Percentiles rank a stretch among this genome's conserved stretches.
These are phyloP conservation scores for Chalciporus sp. DNA, from an alignment of 1,284 basidiomycete species.

Conservation along the genomic window DNA sequence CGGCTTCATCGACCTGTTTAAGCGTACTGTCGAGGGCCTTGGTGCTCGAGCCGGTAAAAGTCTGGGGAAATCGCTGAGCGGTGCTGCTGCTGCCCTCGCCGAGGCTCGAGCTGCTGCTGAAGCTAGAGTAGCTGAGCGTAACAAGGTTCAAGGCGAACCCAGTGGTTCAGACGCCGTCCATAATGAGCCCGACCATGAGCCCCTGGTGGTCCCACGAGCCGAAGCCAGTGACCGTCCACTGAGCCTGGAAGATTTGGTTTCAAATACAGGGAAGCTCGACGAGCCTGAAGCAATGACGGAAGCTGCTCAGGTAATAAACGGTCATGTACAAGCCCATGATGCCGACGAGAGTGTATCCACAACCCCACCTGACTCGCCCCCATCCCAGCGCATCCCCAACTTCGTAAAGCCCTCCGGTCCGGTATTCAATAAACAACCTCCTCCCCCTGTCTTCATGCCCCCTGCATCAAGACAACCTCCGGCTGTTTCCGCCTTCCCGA, in stretches of 20 bases:
- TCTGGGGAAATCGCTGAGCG: constrained; percentile 62
- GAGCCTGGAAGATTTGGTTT: constrained; percentile 31
- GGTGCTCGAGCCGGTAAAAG: constrained; percentile 65
- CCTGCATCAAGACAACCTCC: constrained; percentile 29
- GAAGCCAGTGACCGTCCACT: constrained; percentile 17
- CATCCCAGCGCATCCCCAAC: constrained; percentile 33
- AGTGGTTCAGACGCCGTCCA: constrained; percentile 27
- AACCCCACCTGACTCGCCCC: constrained; percentile 62
- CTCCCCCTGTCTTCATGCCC: constrained; percentile 57
- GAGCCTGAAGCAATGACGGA: constrained; percentile 2
- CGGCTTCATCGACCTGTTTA: constrained; percentile 62
- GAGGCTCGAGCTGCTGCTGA: constrained; percentile 73
- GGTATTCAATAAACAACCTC: constrained; percentile 56
- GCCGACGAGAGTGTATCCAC: constrained; percentile 46
- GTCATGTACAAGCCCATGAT: background rate
- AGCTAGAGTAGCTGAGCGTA: constrained; percentile 64
- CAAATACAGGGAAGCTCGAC: background rate
- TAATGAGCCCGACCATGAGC: constrained; percentile 5
- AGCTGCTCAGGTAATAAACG: background rate
- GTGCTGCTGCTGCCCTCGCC: constrained; percentile 62
- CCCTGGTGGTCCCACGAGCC: constrained; percentile 10
- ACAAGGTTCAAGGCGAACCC: constrained; percentile 47
- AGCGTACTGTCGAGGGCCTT: constrained; percentile 66
- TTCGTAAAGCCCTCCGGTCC: constrained; percentile 43
- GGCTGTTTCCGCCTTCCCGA: constrained; percentile 21